A percentile compares a stretch with the other conserved stretches of the same genome.
phyloP scores from a whole-genome alignment of 2,329 filamentous ascomycete genomes.

The Colletotrichum zoysiae region DNA sequence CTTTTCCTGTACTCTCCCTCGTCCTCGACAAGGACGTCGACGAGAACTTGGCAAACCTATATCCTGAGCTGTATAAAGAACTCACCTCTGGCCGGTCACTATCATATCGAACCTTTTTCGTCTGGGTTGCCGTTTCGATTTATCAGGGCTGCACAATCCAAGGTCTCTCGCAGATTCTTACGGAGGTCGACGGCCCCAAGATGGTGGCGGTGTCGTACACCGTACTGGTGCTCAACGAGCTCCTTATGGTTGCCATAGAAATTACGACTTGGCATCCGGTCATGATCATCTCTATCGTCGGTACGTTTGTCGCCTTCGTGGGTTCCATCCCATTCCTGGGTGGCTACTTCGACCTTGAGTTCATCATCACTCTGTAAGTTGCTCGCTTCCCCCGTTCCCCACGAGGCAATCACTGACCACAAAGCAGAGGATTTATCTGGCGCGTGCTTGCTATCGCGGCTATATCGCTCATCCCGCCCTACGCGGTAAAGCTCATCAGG shows the following conservation, averaged over 20 bases:
- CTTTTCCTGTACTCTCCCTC: conserved; percentile 90
- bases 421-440: conserved; percentile 84
- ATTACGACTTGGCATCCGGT: conserved; percentile 97
- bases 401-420: conserved; percentile 1
- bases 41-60: conserved; percentile 91
- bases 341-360: conserved; percentile 88
- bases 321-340: conserved; percentile 88
- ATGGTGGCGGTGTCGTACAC: conserved; percentile 96
- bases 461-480: conserved; percentile 87
- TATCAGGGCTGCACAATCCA: conserved; percentile 98
- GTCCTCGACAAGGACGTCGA: conserved; percentile 97
- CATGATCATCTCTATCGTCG: conserved; percentile 88
- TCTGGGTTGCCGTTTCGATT: conserved; percentile 94
- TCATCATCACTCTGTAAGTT: conserved; percentile 76
- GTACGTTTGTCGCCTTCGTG: conserved; percentile 84
- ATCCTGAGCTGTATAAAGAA: conserved; percentile 98
- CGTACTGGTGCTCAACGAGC: conserved; percentile 90
- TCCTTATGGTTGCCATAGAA: conserved; percentile 96
- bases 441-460: conserved; percentile 83
- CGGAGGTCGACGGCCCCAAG: conserved; percentile 76
- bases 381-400: not conserved
- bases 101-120: conserved; percentile 94
- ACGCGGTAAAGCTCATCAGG: conserved; percentile 86
- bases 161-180: conserved; percentile 89
- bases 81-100: conserved; percentile 89